Percentiles rank a stretch among this genome's conserved stretches.
Evolutionary conservation across 345 rosid genomes (phyloP).

Genomic region (Citrus medica): DNA sequence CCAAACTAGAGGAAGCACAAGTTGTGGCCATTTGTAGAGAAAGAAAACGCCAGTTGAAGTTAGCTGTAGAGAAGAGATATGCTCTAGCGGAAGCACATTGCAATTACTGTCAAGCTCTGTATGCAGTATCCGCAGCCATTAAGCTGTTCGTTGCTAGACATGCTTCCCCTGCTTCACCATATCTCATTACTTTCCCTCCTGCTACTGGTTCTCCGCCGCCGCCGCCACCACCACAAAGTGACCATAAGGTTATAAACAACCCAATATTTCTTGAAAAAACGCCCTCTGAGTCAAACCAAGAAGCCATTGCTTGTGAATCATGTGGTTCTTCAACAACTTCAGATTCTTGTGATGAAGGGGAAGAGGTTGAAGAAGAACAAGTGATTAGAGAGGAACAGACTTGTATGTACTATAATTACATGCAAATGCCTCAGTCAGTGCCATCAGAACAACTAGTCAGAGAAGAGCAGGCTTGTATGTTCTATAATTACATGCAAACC

Average conservation of each 20-base stretch:
- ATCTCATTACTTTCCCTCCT: conserved; percentile 56
- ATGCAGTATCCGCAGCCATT: conserved; percentile 65
- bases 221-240: conserved; percentile 15
- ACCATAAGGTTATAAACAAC: conserved; percentile 34
- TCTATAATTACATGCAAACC: too few species aligned
- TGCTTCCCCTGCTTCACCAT: conserved; percentile 63
- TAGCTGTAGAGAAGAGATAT: conserved; percentile 57
- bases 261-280: conserved; percentile 56
- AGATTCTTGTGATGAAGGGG: conserved; percentile 28
- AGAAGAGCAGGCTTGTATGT: too few species aligned
- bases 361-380: conserved; percentile 22
- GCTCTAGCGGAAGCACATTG: conserved; percentile 66
- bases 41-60: conserved; percentile 55
- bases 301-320: conserved; percentile 43
- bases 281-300: conserved; percentile 45
- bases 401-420: conserved; percentile 38
- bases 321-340: conserved; percentile 34
- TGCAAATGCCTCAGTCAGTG: conserved; percentile 79
- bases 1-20: conserved; percentile 62
- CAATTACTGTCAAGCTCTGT: conserved; percentile 61
- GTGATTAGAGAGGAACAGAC: conserved; percentile 18
- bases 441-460: too few species aligned
- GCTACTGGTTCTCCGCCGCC: conserved; percentile 28
- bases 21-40: conserved; percentile 70
- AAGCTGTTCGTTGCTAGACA: conserved; percentile 75